Evolutionary conservation across 2,329 filamentous ascomycete genomes (phyloP).

Genomic region (Aspergillus spinulosporus): DNA sequence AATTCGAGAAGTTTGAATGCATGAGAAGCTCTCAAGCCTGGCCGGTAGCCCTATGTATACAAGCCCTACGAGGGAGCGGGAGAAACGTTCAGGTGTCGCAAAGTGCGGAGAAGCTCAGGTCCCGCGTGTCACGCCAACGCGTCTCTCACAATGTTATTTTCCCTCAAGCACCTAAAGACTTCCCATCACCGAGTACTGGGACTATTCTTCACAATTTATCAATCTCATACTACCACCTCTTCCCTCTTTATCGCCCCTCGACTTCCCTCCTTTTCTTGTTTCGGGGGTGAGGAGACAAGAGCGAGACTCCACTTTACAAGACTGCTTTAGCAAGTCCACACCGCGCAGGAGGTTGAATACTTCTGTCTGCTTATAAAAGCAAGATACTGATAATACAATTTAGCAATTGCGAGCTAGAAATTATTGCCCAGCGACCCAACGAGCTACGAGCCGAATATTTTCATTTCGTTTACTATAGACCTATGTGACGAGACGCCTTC

Average conservation of each 20-base stretch:
- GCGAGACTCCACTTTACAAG: neutral
- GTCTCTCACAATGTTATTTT: neutral
- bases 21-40: too few species aligned
- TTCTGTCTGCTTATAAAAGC: neutral
- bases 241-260: neutral
- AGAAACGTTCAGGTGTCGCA: too few species aligned
- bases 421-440: neutral
- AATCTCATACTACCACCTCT: neutral
- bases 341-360: neutral
- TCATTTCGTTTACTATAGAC: neutral
- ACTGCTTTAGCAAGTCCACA: too few species aligned
- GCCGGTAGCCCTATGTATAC: neutral
- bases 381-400: too few species aligned
- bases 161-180: neutral
- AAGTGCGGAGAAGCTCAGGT: constrained; percentile 1
- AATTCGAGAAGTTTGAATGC: too few species aligned
- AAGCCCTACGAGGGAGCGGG: neutral
- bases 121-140: constrained; percentile 4
- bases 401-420: neutral
- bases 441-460: neutral
- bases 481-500: neutral
- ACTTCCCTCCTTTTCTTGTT: neutral
- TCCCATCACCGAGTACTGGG: neutral
- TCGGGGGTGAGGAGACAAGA: neutral
- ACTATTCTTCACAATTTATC: neutral